Evolutionary conservation across 805 yeast species (phyloP).

Genomic region (Metschnikowia kofuensis): DNA sequence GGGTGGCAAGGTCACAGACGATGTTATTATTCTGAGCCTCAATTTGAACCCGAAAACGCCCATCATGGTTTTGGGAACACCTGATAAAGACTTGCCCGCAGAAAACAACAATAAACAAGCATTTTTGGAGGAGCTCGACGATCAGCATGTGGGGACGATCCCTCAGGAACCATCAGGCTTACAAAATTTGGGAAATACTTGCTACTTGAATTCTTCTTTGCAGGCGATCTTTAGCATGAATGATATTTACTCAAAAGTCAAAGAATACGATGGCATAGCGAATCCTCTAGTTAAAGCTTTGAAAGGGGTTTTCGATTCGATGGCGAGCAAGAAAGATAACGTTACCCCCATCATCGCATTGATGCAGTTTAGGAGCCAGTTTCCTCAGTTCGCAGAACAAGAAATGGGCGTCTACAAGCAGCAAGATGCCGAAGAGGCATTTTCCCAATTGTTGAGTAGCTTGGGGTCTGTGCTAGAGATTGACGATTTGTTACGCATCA

Average conservation of each 20-base stretch:
- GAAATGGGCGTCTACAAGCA: slow-evolving; percentile 78
- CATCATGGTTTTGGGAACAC: slow-evolving; percentile 90
- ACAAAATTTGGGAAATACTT: slow-evolving; percentile 70
- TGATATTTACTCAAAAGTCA: slow-evolving; percentile 36
- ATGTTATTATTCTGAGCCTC: slow-evolving; percentile 48
- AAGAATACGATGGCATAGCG: slow-evolving; percentile 9
- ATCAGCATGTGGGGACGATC: slow-evolving; percentile 36
- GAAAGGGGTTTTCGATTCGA: slow-evolving; percentile 44
- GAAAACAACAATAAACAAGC: slow-evolving; percentile 54
- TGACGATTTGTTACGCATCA: slow-evolving; percentile 60
- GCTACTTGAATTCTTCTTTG: slow-evolving; percentile 69
- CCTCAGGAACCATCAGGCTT: slow-evolving; percentile 61
- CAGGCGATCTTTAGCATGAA: slow-evolving; percentile 51
- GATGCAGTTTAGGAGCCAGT: slow-evolving; percentile 57
- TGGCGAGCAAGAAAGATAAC: slow-evolving; percentile 43
- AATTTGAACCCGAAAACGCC: slow-evolving; percentile 62
- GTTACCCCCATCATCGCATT: slow-evolving; percentile 70
- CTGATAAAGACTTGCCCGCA: slow-evolving; percentile 57
- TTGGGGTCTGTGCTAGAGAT: slow-evolving; percentile 49
- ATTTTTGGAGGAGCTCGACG: slow-evolving; percentile 68
- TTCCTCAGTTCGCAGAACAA: slow-evolving; percentile 89
- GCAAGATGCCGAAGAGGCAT: slow-evolving; percentile 98
- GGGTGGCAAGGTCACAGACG: slow-evolving; percentile 84
- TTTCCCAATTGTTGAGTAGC: slow-evolving; percentile 66
- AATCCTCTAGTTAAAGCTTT: slow-evolving; percentile 30